A percentile compares a stretch with the other conserved stretches of the same genome.
phyloP scores from a whole-genome alignment of 2,329 filamentous ascomycete species.

The Trichoderma gracile region DNA sequence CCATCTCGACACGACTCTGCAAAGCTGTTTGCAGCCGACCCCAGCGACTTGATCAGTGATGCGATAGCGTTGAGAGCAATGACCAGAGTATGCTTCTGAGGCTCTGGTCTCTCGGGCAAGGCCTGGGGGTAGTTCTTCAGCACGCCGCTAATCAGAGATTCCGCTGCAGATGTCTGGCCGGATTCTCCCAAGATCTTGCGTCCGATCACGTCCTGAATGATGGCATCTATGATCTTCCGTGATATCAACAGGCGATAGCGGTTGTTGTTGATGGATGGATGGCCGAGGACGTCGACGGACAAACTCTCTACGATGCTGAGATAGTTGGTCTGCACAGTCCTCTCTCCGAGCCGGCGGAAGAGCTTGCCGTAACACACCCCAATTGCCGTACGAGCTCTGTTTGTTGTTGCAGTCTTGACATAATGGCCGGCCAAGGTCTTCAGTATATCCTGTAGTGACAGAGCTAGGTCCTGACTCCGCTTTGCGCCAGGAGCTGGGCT shows the following conservation, averaged over 20 bases:
- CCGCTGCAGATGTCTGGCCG: constrained; percentile 80
- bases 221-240: constrained; percentile 77
- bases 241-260: constrained; percentile 85
- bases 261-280: constrained; percentile 74
- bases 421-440: constrained; percentile 80
- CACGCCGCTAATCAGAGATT: constrained; percentile 78
- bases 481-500: constrained; percentile 70
- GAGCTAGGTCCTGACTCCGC: constrained; percentile 69
- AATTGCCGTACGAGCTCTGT: constrained; percentile 77
- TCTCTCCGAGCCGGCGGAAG: constrained; percentile 75
- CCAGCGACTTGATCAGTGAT: constrained; percentile 75
- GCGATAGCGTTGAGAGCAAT: constrained; percentile 76
- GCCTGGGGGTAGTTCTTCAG: constrained; percentile 94
- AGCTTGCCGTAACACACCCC: constrained; percentile 85
- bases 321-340: constrained; percentile 81
- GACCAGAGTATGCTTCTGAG: constrained; percentile 81
- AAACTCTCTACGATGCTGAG: constrained; percentile 77
- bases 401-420: constrained; percentile 73
- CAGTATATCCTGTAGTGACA: constrained; percentile 77
- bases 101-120: constrained; percentile 82
- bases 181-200: constrained; percentile 82
- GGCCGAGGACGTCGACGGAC: constrained; percentile 75
- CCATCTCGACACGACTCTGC: constrained; percentile 85
- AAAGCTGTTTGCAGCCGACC: constrained; percentile 76
- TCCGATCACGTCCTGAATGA: constrained; percentile 82